phyloP scores from a whole-genome alignment of 2,329 filamentous ascomycete genomes.

The Ilyonectria sp. region DNA sequence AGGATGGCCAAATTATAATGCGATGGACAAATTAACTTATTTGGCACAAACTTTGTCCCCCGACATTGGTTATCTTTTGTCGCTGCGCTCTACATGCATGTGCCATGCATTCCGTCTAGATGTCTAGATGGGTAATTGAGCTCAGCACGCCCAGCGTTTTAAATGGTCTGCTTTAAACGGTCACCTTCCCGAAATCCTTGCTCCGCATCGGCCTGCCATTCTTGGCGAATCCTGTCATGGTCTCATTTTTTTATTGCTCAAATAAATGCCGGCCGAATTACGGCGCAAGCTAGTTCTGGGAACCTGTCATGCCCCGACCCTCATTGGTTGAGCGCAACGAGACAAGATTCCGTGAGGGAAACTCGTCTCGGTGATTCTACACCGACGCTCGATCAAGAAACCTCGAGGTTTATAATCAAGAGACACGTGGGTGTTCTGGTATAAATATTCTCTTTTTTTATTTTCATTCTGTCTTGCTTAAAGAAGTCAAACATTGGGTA shows the following conservation, averaged over 20 bases:
- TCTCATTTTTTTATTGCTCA: conserved; percentile 3
- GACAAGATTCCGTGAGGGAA: neutral
- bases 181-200: too few species aligned
- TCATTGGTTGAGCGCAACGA: conserved; percentile 37
- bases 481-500: neutral
- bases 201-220: neutral
- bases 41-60: too few species aligned
- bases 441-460: neutral
- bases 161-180: neutral
- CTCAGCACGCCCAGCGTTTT: neutral
- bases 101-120: too few species aligned
- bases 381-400: neutral
- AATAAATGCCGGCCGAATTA: neutral
- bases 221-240: neutral
- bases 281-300: conserved; percentile 17
- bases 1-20: too few species aligned
- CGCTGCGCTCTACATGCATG: too few species aligned
- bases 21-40: too few species aligned
- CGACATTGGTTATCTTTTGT: too few species aligned
- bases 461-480: neutral
- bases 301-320: conserved; percentile 42
- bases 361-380: neutral
- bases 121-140: neutral
- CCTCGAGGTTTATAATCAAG: neutral
- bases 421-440: too few species aligned